Percentiles rank a stretch among this genome's conserved stretches.
Evolutionary conservation across 2,329 filamentous ascomycete genomes (phyloP).

Genomic region (Leptographium flavum): DNA sequence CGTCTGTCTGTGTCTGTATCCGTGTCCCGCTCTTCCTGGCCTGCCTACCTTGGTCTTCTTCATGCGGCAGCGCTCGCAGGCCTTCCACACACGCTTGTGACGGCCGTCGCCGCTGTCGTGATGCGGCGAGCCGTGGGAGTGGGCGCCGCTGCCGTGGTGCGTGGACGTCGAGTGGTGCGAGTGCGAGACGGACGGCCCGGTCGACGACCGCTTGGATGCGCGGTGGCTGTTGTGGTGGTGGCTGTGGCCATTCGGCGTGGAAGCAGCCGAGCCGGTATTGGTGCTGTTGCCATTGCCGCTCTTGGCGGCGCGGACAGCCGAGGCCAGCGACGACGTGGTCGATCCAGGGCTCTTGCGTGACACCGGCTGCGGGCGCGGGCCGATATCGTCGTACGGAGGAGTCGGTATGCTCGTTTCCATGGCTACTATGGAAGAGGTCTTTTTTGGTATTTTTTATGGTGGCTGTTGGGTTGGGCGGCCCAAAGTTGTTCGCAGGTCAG

Average conservation of each 20-base stretch:
- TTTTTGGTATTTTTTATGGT: no score
- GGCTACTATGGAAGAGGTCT: no score
- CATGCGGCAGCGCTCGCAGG: slow-evolving; percentile 52
- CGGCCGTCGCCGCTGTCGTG: slow-evolving; percentile 33
- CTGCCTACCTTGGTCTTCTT: slow-evolving; percentile 51
- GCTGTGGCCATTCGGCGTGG: background rate
- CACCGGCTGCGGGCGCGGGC: slow-evolving; percentile 2
- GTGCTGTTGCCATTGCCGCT: slow-evolving; percentile 11
- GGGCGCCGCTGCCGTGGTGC: slow-evolving; percentile 5
- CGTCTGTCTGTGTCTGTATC: background rate
- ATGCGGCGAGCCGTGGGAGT: slow-evolving; percentile 19
- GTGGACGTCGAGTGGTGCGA: slow-evolving; percentile 11
- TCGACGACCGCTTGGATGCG: slow-evolving; percentile 31
- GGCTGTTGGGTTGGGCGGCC: background rate
- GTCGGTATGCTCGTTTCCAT: slow-evolving; percentile 40
- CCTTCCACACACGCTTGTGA: slow-evolving; percentile 53
- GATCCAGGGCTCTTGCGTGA: slow-evolving; percentile 25
- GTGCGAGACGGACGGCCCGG: slow-evolving; percentile 16
- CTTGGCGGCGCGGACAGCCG: slow-evolving; percentile 8
- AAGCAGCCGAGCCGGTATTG: background rate
- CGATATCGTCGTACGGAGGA: slow-evolving; percentile 33
- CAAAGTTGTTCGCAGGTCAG: background rate
- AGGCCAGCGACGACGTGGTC: slow-evolving; percentile 17
- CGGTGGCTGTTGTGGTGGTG: slow-evolving; percentile 23
- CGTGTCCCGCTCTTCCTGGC: no score